Conservation (phyloP, 371 early-diverging fungal species). For the Apophysomyces variabilis region DNA sequence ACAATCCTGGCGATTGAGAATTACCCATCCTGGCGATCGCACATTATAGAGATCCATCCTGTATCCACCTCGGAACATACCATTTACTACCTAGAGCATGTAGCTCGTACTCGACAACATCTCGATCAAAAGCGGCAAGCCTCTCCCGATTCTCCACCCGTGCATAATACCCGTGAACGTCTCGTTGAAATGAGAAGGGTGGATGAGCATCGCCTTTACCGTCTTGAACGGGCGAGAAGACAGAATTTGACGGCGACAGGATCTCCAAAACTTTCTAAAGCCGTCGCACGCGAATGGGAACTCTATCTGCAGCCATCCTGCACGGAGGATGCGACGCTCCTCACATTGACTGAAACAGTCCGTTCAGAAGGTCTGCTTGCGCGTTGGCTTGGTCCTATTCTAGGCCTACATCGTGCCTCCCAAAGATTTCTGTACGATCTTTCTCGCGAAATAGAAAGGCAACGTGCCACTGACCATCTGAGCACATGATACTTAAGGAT, state of each 20-base stretch:
- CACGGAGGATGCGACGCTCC: neutral
- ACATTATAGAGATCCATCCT: conserved; percentile 22
- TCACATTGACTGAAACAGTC: conserved; percentile 24
- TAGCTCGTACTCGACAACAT: conserved; percentile 26
- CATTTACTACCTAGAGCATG: conserved; percentile 21
- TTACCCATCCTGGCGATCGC: conserved; percentile 27
- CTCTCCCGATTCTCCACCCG: neutral
- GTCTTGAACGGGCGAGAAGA: conserved; percentile 20
- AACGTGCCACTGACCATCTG: neutral
- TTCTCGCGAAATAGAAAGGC: conserved; percentile 21
- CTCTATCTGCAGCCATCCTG: conserved; percentile 14
- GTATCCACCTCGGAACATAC: neutral
- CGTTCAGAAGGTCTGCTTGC: conserved; percentile 23
- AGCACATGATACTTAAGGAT: neutral
- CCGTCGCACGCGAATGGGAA: conserved; percentile 26
- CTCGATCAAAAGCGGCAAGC: conserved; percentile 16
- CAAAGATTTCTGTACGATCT: conserved; percentile 26
- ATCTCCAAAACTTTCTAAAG: neutral
- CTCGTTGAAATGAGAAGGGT: conserved; percentile 18
- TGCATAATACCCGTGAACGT: conserved; percentile 19
- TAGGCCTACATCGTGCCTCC: conserved; percentile 26
- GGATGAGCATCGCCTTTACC: conserved; percentile 11
- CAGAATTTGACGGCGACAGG: neutral
- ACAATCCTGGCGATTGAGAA: conserved; percentile 19
- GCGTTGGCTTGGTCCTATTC: conserved; percentile 27